phyloP scores from a whole-genome alignment of 768 basidiomycete species.

The Suillus paluster region DNA sequence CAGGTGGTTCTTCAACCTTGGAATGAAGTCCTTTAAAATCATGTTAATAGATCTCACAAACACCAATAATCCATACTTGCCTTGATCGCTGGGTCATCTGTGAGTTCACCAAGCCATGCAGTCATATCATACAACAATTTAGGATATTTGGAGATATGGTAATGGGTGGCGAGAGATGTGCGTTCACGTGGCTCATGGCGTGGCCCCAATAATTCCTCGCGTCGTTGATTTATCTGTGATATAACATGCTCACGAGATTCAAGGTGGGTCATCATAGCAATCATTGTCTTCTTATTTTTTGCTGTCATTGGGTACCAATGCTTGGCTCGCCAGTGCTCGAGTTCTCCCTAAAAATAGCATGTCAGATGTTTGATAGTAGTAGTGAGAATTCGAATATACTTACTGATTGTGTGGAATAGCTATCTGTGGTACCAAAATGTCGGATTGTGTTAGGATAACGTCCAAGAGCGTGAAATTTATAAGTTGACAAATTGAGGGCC shows the following conservation, averaged over 20 bases:
- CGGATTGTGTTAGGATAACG: conserved; percentile 9
- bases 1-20: too few species aligned
- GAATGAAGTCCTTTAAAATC: too few species aligned
- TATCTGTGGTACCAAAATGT: conserved; percentile 38
- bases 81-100: too few species aligned
- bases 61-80: too few species aligned
- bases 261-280: background rate
- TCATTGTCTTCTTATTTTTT: conserved; percentile 33
- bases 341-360: conserved; percentile 39
- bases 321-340: conserved; percentile 41
- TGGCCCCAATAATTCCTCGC: background rate
- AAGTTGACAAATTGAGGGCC: conserved; percentile 16
- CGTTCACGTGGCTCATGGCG: conserved; percentile 17
- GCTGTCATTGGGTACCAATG: conserved; percentile 40
- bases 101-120: conserved; percentile 4
- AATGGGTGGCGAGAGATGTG: conserved; percentile 26
- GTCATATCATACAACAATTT: conserved; percentile 33
- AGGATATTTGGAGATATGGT: conserved; percentile 27
- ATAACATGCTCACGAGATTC: conserved; percentile 13
- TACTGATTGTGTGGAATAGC: conserved; percentile 41
- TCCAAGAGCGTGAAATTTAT: conserved; percentile 18
- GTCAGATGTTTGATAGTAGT: background rate
- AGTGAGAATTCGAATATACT: background rate
- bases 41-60: too few species aligned
- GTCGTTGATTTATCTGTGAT: background rate